phyloP scores from a whole-genome alignment of 1,284 basidiomycete genomes.

The Tylopilus orsonianus region DNA sequence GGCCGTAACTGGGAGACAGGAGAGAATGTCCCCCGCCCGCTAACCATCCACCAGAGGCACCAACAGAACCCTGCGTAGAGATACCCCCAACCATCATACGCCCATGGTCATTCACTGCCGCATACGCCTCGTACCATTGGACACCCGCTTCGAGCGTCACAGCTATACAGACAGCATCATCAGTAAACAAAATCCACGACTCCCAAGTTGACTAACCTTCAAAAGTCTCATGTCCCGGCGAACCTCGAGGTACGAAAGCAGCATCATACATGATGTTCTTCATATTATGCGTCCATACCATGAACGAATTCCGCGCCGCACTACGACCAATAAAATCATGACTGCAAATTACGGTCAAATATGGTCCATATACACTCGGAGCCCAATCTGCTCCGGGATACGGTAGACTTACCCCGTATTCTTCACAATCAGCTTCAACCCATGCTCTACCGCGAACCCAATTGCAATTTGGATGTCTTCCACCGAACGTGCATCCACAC shows the following conservation, averaged over 20 bases:
- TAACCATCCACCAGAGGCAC: constrained; percentile 43
- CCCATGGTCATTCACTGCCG: constrained; percentile 34
- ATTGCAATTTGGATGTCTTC: constrained; percentile 40
- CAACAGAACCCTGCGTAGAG: constrained; percentile 40
- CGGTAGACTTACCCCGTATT: constrained; percentile 41
- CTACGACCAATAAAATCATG: constrained; percentile 42
- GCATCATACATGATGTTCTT: constrained; percentile 36
- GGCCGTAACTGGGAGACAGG: constrained; percentile 42
- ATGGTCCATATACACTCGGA: not conserved
- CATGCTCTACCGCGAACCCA: constrained; percentile 32
- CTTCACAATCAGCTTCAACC: constrained; percentile 45
- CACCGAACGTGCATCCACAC: constrained; percentile 30
- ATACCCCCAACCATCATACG: constrained; percentile 42
- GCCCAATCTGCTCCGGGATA: not conserved
- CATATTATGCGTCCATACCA: constrained; percentile 42
- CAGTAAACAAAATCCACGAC: not conserved
- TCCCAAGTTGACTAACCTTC: constrained; percentile 8
- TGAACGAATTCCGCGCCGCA: constrained; percentile 36
- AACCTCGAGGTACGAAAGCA: constrained; percentile 36
- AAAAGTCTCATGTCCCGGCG: constrained; percentile 15
- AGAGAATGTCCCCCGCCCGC: constrained; percentile 47
- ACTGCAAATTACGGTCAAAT: constrained; percentile 8
- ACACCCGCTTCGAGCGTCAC: constrained; percentile 46
- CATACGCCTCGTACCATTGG: constrained; percentile 45
- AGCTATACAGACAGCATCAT: constrained; percentile 19